phyloP scores from a whole-genome alignment of 192 early-diverging fungal species.

The Martensiomyces pterosporus region DNA sequence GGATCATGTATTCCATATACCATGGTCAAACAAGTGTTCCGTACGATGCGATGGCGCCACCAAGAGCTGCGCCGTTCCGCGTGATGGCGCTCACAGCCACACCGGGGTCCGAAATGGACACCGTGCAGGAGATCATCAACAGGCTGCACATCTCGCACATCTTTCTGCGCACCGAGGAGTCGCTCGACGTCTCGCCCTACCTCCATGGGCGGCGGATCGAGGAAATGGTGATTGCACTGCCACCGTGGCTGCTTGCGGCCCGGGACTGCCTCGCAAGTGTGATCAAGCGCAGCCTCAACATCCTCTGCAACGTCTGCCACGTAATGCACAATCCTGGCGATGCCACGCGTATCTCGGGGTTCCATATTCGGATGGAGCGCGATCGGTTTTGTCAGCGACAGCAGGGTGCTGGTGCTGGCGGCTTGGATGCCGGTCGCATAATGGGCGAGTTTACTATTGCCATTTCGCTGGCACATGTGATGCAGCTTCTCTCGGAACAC shows the following conservation, averaged over 20 bases:
- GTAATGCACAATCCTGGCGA: slow-evolving; percentile 38
- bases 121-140: slow-evolving; percentile 69
- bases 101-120: slow-evolving; percentile 65
- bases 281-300: slow-evolving; percentile 50
- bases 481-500: slow-evolving; percentile 50
- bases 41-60: slow-evolving; percentile 10
- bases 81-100: slow-evolving; percentile 86
- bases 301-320: slow-evolving; percentile 38
- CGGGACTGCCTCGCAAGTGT: slow-evolving; percentile 41
- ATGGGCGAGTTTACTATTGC: slow-evolving; percentile 54
- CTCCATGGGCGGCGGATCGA: slow-evolving; percentile 64
- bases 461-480: slow-evolving; percentile 49
- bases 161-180: slow-evolving; percentile 86
- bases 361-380: slow-evolving; percentile 31
- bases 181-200: slow-evolving; percentile 73
- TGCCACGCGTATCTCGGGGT: slow-evolving; percentile 26
- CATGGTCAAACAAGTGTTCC: slow-evolving; percentile 10
- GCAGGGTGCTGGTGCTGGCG: slow-evolving; percentile 2
- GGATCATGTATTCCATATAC: slow-evolving; percentile 47
- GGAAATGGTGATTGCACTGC: slow-evolving; percentile 58
- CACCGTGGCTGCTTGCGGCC: slow-evolving; percentile 47
- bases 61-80: slow-evolving; percentile 56
- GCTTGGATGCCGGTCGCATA: slow-evolving; percentile 21
- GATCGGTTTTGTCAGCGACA: slow-evolving; percentile 21
- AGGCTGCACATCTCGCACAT: slow-evolving; percentile 76